Evolutionary conservation across 176 grass and related monocot species (phyloP), one percentile per base, ranked within the genome.

Genomic region (Metroxylon sagu): DNA sequence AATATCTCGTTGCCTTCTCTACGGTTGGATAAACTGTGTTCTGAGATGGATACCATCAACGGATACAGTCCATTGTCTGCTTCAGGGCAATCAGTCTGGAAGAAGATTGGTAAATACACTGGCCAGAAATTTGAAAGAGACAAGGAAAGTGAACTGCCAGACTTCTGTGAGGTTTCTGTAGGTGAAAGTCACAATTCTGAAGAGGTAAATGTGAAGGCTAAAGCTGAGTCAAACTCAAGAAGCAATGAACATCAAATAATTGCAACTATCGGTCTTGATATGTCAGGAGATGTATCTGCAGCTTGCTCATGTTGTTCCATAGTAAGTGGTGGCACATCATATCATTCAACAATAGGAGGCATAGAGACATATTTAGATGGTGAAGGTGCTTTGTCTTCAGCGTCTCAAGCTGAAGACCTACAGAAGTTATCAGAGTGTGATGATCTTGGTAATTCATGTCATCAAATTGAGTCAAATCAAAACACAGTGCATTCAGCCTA

Each of bases 1-100:
- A 82, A 80, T 73, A 59, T 70, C 23, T 91, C 87, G 55, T 72
- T 91, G 29, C 78, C 92, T 57, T 57, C 70, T 58, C 73, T 90
- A 52, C 55, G 56, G 26, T 56, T 81, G 52, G 67, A 65, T 50
- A 73, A 75, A 66, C 69, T 71, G 31, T 59, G 48, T 63, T 50
- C 19, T 27, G 86, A 85, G 49, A 72, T 72, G 52, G 75, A 73
- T 54, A 70, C 57, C 18, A 14, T 43, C 12, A 79, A 74, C 52
- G 59, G 61, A 57, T 61, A 71, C 28, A 60, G 39, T 70, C 63
- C 43, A 35, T 28, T 29, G 16, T 18, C 16, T 15, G 18, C 27
- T 55, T 16, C 52, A 19, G 16, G 31, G 57, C 53, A 67, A 72
- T 64, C 79, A 67, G 54, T 52, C 26, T 70, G 66, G 71, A 82